Percentiles rank a stretch among this genome's conserved stretches.
These are phyloP conservation scores for Rhazya stricta DNA, from an alignment of 257 asterid species.

Conservation along the genomic window DNA sequence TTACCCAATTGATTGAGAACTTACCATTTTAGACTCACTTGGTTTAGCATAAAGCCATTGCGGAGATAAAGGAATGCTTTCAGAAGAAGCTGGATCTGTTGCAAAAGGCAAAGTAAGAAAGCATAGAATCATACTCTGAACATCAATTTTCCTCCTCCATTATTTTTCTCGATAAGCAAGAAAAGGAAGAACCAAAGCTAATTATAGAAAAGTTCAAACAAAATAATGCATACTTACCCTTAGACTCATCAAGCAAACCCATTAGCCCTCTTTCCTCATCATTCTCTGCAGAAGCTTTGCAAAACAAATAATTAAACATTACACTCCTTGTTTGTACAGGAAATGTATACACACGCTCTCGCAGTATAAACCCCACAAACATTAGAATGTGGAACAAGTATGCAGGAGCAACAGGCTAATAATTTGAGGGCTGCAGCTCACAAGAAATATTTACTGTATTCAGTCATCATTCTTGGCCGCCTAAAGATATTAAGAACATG, in stretches of 20 bases:
- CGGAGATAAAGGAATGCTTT: slow-evolving; percentile 91
- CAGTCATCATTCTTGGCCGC: background rate
- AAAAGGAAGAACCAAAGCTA: background rate
- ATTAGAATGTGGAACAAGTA: background rate
- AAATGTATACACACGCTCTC: background rate
- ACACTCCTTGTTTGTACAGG: background rate
- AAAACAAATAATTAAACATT: background rate
- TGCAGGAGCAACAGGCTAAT: background rate
- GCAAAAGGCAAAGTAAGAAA: slow-evolving; percentile 15
- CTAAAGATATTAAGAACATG: background rate
- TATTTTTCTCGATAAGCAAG: background rate
- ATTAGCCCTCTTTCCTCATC: slow-evolving; percentile 63
- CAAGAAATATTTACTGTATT: background rate
- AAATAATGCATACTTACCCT: slow-evolving; percentile 41
- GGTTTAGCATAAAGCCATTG: slow-evolving; percentile 94
- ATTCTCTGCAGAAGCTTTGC: slow-evolving; percentile 51
- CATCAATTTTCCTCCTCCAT: background rate
- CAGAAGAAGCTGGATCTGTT: slow-evolving; percentile 74
- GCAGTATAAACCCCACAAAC: slow-evolving; percentile 2
- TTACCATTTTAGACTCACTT: slow-evolving; percentile 68
- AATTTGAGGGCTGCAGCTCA: too few relatives aligned
- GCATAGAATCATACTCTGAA: background rate
- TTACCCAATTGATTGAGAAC: slow-evolving; percentile 9
- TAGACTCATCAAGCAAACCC: slow-evolving; percentile 68
- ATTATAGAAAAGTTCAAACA: slow-evolving; percentile 10